Percentiles rank a stretch among this genome's conserved stretches.
phyloP scores from a whole-genome alignment of 2,329 filamentous ascomycete genomes.

The Stachybotrys chartarum region DNA sequence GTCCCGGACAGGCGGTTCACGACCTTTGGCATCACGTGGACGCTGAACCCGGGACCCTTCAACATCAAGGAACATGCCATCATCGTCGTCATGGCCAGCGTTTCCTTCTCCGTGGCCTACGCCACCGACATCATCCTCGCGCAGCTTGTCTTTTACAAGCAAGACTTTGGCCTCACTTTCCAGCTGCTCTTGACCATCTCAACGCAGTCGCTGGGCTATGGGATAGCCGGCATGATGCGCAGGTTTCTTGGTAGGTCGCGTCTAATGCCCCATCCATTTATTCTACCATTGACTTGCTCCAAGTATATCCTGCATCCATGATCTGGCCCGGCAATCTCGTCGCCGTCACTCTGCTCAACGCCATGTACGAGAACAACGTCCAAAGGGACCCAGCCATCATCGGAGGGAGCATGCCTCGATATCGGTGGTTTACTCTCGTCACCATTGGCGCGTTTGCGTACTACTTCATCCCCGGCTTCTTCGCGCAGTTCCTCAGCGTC shows the following conservation, averaged over 20 bases:
- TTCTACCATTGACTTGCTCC: slow-evolving; percentile 3
- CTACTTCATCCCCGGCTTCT: slow-evolving; percentile 63
- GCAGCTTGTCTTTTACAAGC: slow-evolving; percentile 64
- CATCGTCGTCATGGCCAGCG: slow-evolving; percentile 64
- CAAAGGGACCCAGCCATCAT: slow-evolving; percentile 41
- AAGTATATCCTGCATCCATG: slow-evolving; percentile 61
- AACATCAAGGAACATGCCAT: slow-evolving; percentile 65
- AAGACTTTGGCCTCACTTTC: slow-evolving; percentile 59
- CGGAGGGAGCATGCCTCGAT: slow-evolving; percentile 60
- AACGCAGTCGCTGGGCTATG: slow-evolving; percentile 63
- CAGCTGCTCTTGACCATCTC: slow-evolving; percentile 61
- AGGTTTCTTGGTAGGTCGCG: slow-evolving; percentile 47
- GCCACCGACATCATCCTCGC: slow-evolving; percentile 69
- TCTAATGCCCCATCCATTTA: fast-evolving
- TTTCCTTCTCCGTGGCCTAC: slow-evolving; percentile 63
- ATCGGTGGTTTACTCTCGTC: slow-evolving; percentile 55
- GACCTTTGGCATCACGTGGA: slow-evolving; percentile 47
- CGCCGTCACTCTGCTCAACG: slow-evolving; percentile 60
- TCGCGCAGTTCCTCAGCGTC: slow-evolving; percentile 62
- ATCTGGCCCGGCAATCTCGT: slow-evolving; percentile 67
- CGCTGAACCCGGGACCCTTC: slow-evolving; percentile 61
- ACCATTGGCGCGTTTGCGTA: slow-evolving; percentile 53
- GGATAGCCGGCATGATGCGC: slow-evolving; percentile 60
- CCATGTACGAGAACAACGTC: slow-evolving; percentile 59
- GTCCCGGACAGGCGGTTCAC: slow-evolving; percentile 42